Conservation (phyloP, 2,329 filamentous ascomycete genomes). For the Arthrinium phaeospermum region DNA sequence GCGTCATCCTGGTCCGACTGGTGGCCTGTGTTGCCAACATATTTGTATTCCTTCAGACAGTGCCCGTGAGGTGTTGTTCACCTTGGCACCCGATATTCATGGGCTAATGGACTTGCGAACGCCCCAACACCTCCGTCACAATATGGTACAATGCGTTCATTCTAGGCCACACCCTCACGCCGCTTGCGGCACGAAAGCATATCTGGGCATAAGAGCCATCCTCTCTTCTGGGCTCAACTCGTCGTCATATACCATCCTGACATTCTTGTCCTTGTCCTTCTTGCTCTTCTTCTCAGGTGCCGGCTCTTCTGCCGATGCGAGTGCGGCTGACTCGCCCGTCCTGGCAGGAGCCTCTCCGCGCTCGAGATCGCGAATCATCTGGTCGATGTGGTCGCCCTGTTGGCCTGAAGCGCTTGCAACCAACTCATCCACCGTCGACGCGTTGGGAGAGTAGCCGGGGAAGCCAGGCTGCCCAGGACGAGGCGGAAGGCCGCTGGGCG, state of each 20-base stretch:
- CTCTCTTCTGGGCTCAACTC: conserved; percentile 86
- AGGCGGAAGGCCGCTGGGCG: conserved; percentile 50
- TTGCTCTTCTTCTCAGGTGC: conserved; percentile 67
- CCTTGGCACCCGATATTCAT: not conserved
- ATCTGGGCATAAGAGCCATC: conserved; percentile 79
- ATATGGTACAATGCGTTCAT: conserved; percentile 5
- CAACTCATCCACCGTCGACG: conserved; percentile 54
- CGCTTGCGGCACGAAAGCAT: conserved; percentile 65
- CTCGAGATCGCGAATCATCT: conserved; percentile 64
- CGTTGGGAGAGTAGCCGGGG: conserved; percentile 39
- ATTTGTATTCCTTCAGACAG: not conserved
- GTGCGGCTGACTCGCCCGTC: conserved; percentile 39
- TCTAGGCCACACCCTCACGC: not conserved
- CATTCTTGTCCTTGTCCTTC: conserved; percentile 71
- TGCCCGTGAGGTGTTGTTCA: not conserved
- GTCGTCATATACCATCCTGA: conserved; percentile 81
- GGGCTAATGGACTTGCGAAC: not conserved
- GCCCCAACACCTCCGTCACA: not conserved
- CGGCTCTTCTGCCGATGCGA: conserved; percentile 46
- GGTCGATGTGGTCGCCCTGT: conserved; percentile 67
- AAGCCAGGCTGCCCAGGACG: conserved; percentile 45
- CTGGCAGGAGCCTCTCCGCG: conserved; percentile 56
- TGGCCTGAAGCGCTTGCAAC: conserved; percentile 47
- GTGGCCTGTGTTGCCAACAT: not conserved
- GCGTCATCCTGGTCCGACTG: not conserved